Conservation (phyloP, 257 asterid species). For the Leptodermis oblonga region DNA sequence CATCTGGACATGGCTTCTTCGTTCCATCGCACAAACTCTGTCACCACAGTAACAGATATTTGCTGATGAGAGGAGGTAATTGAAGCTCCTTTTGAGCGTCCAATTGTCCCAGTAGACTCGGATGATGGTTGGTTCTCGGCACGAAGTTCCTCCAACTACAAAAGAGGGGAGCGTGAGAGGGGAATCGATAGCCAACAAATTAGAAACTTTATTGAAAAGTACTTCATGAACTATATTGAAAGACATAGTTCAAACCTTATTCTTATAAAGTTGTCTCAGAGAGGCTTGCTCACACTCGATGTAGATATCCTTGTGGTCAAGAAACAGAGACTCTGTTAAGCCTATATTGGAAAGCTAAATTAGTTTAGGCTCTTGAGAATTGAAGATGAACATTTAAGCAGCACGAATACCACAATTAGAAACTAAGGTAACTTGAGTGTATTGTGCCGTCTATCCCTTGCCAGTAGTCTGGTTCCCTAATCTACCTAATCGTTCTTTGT, state of each 20-base stretch:
- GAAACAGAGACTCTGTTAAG: slow-evolving; percentile 88
- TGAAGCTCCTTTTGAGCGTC: slow-evolving; percentile 95
- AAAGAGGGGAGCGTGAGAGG: not conserved
- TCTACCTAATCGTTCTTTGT: not conserved
- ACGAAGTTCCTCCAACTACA: slow-evolving; percentile 87
- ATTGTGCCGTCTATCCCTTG: not conserved
- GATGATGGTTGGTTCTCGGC: slow-evolving; percentile 72
- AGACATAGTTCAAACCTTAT: slow-evolving; percentile 52
- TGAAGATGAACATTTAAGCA: not conserved
- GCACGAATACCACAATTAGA: not conserved
- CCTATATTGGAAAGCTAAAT: slow-evolving; percentile 48
- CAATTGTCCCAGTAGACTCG: slow-evolving; percentile 85
- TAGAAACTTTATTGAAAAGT: slow-evolving; percentile 14
- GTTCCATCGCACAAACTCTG: slow-evolving; percentile 97
- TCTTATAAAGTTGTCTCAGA: slow-evolving; percentile 80
- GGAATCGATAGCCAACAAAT: slow-evolving; percentile 14
- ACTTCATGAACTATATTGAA: slow-evolving; percentile 12
- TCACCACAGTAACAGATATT: slow-evolving; percentile 89
- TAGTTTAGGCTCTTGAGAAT: slow-evolving; percentile 5
- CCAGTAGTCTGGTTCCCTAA: not conserved
- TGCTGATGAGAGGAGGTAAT: slow-evolving; percentile 78
- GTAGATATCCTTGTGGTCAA: slow-evolving; percentile 81
- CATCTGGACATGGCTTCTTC: slow-evolving; percentile 95
- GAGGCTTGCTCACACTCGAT: slow-evolving; percentile 95
- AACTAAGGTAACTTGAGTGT: not conserved